Conservation (phyloP, 176 grass and related monocot species). For the Phragmites australis region DNA sequence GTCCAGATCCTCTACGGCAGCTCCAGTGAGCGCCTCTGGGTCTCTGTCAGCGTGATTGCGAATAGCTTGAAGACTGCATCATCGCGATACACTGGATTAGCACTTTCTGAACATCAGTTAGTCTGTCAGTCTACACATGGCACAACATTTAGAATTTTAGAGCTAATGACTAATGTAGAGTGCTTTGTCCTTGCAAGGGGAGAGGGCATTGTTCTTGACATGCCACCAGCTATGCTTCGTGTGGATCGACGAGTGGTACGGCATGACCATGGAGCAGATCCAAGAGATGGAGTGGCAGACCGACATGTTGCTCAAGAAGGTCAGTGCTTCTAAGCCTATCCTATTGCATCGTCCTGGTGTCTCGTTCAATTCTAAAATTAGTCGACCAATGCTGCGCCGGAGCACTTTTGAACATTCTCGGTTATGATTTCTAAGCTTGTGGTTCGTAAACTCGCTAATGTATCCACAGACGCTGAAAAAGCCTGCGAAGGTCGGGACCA, state of each 20-base stretch:
- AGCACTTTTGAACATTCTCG: not conserved
- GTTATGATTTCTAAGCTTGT: not conserved
- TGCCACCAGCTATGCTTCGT: slow-evolving; percentile 83
- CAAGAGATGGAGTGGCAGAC: slow-evolving; percentile 76
- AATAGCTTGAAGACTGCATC: slow-evolving; percentile 65
- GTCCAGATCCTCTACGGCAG: not conserved
- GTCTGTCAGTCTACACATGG: not conserved
- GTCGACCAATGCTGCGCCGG: not conserved
- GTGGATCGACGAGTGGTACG: slow-evolving; percentile 94
- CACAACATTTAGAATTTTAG: not conserved
- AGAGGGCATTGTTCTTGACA: slow-evolving; percentile 75
- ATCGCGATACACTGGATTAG: slow-evolving; percentile 49
- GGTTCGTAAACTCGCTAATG: not conserved
- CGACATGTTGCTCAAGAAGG: slow-evolving; percentile 74
- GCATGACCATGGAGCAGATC: slow-evolving; percentile 74
- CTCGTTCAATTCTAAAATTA: not conserved
- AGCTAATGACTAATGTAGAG: not conserved
- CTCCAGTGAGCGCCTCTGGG: not conserved
- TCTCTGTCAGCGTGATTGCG: slow-evolving; percentile 22
- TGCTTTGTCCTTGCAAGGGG: slow-evolving; percentile 39
- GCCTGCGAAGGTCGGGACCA: slow-evolving; percentile 22
- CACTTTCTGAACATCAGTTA: not conserved
- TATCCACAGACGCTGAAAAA: slow-evolving; percentile 42
- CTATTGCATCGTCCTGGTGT: not conserved
- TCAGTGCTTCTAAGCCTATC: slow-evolving; percentile 33